Base-by-base conservation (phyloP, 1,139 yeast genomes). In the Kurtzmaniella quercitrusa region DNA sequence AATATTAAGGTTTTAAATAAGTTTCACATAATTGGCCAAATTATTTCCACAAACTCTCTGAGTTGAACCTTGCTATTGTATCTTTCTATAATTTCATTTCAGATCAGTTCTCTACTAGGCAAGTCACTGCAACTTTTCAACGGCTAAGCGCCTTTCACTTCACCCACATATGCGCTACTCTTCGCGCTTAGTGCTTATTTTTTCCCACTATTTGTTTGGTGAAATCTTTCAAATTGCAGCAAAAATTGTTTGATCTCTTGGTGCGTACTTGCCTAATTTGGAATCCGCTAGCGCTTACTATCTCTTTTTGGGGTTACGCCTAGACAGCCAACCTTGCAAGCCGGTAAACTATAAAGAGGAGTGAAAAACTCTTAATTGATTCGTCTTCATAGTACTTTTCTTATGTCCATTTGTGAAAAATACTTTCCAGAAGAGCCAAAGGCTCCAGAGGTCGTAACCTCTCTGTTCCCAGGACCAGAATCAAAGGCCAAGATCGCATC, bases 361-460 rank as follows among this genome's bases (percentile, higher is more conserved):
- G 12, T 12, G 5, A 14, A 26, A 7, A 21, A 12, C 30, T 14
- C 14, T 9, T 3, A 9, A 4, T 26, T 14, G 4, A 26, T 26
- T 26, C 30, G 3, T 26, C 23, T 26, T 14, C 12, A 26, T 9
- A 26, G 30, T 26, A 26, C n/a, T 26, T 26, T 26, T 26, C 30
- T 9, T 40, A 65, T 65, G 65, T 71, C 84, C 32, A 63, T 72
- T 47, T 63, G 78, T 53, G 74, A 71, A 40, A 54, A 65, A 41
- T 82, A 83, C 64, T 84, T 72, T 63, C 89, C 91, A 44, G 56
- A 68, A 48, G 94, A 85, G 66, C 89, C 93, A 47, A 53, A 66
- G 33, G 75, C 63, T 36, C 94, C 94, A 37, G 55, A 59, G 9
- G 68, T 84, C 39, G 70, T 61, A 45, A 67, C 84, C 12, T 54